Conservation (phyloP, 176 grass and related monocot species). For the Carex myosuroides region DNA sequence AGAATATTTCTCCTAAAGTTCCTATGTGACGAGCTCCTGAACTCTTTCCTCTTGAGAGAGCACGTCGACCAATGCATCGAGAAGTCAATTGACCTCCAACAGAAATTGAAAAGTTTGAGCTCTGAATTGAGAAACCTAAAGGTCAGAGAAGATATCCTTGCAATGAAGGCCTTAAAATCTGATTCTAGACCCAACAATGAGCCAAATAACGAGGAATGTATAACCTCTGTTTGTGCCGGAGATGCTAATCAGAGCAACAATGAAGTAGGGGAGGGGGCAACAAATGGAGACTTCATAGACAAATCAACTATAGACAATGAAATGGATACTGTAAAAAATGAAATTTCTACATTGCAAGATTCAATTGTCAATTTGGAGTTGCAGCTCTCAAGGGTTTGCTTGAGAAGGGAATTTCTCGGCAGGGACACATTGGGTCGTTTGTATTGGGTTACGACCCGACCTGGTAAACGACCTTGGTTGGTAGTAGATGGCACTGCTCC, state of each 20-base stretch:
- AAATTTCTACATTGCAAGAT: constrained; percentile 68
- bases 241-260: constrained; percentile 43
- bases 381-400: constrained; percentile 54
- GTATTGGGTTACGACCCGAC: constrained; percentile 75
- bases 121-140: constrained; percentile 79
- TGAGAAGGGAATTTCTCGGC: constrained; percentile 88
- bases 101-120: constrained; percentile 59
- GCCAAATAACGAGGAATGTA: constrained; percentile 27
- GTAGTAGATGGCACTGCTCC: constrained; percentile 64
- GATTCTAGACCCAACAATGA: constrained; percentile 19
- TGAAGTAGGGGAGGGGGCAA: constrained; percentile 26
- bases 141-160: constrained; percentile 51
- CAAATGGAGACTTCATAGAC: constrained; percentile 37
- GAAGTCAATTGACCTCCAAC: constrained; percentile 70
- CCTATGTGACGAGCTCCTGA: constrained; percentile 88
- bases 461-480: constrained; percentile 69
- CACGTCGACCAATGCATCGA: constrained; percentile 85
- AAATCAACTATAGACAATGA: constrained; percentile 47
- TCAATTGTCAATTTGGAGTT: constrained; percentile 62
- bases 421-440: constrained; percentile 78
- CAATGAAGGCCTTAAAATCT: constrained; percentile 29
- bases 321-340: constrained; percentile 49
- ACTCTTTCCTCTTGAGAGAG: constrained; percentile 78
- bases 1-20: constrained; percentile 87
- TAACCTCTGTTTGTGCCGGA: constrained; percentile 28